phyloP scores from a whole-genome alignment of 306 rosid genomes.

The Amphicarpaea edgeworthii region DNA sequence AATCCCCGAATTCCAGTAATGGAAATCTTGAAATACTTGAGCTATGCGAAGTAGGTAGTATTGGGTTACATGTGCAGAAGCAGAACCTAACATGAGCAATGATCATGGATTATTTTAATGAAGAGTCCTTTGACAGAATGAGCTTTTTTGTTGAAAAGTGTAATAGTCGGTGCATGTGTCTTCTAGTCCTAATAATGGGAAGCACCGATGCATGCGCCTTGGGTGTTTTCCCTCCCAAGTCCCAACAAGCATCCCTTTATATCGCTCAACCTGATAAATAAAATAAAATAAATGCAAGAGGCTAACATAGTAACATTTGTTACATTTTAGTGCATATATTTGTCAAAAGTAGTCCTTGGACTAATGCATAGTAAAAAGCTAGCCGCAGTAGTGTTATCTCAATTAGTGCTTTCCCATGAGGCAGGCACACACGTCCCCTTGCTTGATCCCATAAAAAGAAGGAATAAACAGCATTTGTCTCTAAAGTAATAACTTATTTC shows the following conservation, averaged over 20 bases:
- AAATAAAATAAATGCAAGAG: background rate
- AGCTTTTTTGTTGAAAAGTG: constrained; percentile 36
- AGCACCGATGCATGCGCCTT: constrained; percentile 37
- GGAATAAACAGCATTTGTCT: background rate
- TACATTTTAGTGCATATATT: constrained; percentile 22
- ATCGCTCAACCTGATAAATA: background rate
- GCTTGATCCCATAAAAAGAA: background rate
- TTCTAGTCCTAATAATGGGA: constrained; percentile 37
- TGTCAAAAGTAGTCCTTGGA: constrained; percentile 21
- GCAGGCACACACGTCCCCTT: constrained; percentile 3
- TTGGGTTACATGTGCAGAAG: constrained; percentile 33
- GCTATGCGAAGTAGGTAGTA: background rate
- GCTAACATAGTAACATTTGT: background rate
- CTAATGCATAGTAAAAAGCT: background rate
- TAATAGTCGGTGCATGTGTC: constrained; percentile 13
- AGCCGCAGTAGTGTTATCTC: background rate
- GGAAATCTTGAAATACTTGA: constrained; percentile 3
- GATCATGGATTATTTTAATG: constrained; percentile 29
- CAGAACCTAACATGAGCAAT: constrained; percentile 12
- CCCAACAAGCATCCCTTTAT: constrained; percentile 34
- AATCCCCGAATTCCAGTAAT: constrained; percentile 13
- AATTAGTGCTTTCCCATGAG: background rate
- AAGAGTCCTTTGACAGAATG: background rate
- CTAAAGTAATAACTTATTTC: background rate
- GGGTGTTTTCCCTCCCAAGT: constrained; percentile 17